A percentile compares a stretch with the other conserved stretches of the same genome.
Conservation (phyloP, 768 basidiomycete species). For the Clavulina sp. region DNA sequence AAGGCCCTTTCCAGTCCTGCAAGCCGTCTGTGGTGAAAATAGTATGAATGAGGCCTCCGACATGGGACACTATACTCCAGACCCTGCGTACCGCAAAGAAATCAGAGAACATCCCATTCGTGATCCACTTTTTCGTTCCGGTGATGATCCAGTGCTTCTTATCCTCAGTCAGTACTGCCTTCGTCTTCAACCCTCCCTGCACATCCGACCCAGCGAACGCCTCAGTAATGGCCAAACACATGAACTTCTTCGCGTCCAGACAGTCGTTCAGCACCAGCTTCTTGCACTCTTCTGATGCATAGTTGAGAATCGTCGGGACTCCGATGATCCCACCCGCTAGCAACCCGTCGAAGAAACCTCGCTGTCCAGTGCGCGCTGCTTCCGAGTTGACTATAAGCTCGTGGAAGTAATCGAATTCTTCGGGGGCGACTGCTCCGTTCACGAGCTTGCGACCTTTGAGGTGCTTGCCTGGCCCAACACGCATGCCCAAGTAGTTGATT, state of each 20-base stretch:
- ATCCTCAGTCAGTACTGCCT: conserved; percentile 49
- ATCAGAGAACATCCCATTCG: conserved; percentile 71
- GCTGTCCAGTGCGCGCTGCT: conserved; percentile 62
- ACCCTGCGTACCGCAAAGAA: conserved; percentile 14
- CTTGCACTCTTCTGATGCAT: conserved; percentile 55
- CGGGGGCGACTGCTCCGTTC: conserved; percentile 32
- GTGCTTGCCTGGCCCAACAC: conserved; percentile 79
- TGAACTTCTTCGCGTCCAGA: conserved; percentile 60
- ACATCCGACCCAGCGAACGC: conserved; percentile 87
- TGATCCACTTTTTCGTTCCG: conserved; percentile 96
- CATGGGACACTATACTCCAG: too few relatives aligned
- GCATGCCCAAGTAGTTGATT: conserved; percentile 71
- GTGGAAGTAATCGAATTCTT: conserved; percentile 83
- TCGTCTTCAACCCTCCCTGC: conserved; percentile 53
- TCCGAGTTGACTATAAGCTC: conserved; percentile 75
- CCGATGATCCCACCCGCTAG: conserved; percentile 40
- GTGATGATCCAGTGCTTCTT: conserved; percentile 77
- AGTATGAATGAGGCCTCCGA: background rate
- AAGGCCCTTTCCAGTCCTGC: conserved; percentile 29
- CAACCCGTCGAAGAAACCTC: conserved; percentile 76
- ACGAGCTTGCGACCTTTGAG: conserved; percentile 59
- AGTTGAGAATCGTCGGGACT: conserved; percentile 81
- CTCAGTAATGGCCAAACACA: conserved; percentile 83
- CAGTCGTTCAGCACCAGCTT: conserved; percentile 55
- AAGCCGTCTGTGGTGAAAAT: background rate